Evolutionary conservation across 2,329 filamentous ascomycete genomes (phyloP).

Genomic region (Pseudomassariella vexata): DNA sequence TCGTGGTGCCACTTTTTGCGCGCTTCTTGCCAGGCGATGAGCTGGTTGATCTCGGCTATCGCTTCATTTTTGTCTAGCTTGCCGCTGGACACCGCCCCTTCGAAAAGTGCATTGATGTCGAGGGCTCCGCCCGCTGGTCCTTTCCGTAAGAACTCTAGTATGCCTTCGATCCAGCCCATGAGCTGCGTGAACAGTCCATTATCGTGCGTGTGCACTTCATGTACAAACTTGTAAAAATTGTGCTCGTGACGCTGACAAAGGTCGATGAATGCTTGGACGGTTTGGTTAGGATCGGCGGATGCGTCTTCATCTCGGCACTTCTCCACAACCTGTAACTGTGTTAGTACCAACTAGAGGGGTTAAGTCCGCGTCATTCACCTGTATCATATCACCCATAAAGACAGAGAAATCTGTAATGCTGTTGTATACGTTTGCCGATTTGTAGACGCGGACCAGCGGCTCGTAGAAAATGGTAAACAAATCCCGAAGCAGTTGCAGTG

Average conservation of each 20-base stretch:
- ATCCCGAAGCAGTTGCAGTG: conserved; percentile 90
- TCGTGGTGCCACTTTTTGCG: conserved; percentile 97
- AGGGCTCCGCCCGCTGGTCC: conserved; percentile 81
- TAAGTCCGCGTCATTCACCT: conserved; percentile 39
- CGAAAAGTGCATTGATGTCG: conserved; percentile 91
- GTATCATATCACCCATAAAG: conserved; percentile 90
- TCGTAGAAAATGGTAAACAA: conserved; percentile 99
- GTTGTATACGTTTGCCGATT: conserved; percentile 96
- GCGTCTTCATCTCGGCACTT: conserved; percentile 69
- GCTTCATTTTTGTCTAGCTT: conserved; percentile 66
- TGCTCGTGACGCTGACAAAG: conserved; percentile 91
- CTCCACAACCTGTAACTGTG: conserved; percentile 48
- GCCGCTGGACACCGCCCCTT: conserved; percentile 65
- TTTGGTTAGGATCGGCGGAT: conserved; percentile 94
- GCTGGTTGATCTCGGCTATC: conserved; percentile 71
- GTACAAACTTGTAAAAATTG: conserved; percentile 98
- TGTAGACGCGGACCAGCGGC: conserved; percentile 93
- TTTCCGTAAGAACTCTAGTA: conserved; percentile 84
- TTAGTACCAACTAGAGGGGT: background rate
- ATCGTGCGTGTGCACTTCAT: conserved; percentile 95
- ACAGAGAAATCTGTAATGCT: conserved; percentile 93
- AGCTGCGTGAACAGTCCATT: conserved; percentile 93
- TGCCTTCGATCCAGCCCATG: conserved; percentile 96
- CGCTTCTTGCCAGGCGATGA: conserved; percentile 92
- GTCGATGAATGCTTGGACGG: conserved; percentile 96